Evolutionary conservation across 1,139 yeast genomes (phyloP).

Genomic region (Saccharomyces pastorianus): DNA sequence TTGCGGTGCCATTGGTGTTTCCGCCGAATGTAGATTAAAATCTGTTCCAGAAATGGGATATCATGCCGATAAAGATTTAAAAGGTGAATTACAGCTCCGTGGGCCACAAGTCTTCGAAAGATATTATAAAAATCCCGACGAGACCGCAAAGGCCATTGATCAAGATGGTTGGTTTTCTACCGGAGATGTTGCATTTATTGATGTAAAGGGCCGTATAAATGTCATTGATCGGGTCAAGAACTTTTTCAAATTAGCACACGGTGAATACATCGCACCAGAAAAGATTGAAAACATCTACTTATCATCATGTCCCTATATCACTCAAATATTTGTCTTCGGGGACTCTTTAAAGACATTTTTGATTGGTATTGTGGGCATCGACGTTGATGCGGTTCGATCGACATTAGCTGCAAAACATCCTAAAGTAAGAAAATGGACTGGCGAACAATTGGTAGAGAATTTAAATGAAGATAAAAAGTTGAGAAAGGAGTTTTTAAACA

Average conservation of each 20-base stretch:
- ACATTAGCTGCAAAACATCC: constrained; percentile 14
- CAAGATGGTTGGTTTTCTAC: constrained; percentile 69
- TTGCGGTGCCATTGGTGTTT: constrained; percentile 52
- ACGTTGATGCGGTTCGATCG: constrained; percentile 33
- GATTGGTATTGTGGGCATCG: constrained; percentile 60
- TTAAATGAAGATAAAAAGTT: constrained; percentile 24
- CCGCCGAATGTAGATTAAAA: constrained; percentile 51
- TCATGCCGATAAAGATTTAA: constrained; percentile 38
- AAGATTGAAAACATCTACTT: constrained; percentile 61
- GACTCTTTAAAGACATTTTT: constrained; percentile 51
- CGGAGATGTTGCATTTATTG: constrained; percentile 63
- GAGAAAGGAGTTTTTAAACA: constrained; percentile 20
- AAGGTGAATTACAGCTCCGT: constrained; percentile 55
- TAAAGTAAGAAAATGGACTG: constrained; percentile 16
- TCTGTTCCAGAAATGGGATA: constrained; percentile 68
- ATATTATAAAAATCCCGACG: constrained; percentile 54
- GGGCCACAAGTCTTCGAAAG: constrained; percentile 59
- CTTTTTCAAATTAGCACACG: constrained; percentile 74
- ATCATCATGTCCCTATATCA: constrained; percentile 42
- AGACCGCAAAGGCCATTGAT: constrained; percentile 47
- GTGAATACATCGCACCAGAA: constrained; percentile 77
- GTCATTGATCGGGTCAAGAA: constrained; percentile 74
- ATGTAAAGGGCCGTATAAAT: constrained; percentile 44
- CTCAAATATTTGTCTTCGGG: constrained; percentile 64
- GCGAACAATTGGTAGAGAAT: constrained; percentile 24